A percentile compares a stretch with the other conserved stretches of the same genome.
These are phyloP conservation scores for Sarocladiaceae sp. DNA, from an alignment of 2,329 filamentous ascomycete genomes.

Conservation along the genomic window DNA sequence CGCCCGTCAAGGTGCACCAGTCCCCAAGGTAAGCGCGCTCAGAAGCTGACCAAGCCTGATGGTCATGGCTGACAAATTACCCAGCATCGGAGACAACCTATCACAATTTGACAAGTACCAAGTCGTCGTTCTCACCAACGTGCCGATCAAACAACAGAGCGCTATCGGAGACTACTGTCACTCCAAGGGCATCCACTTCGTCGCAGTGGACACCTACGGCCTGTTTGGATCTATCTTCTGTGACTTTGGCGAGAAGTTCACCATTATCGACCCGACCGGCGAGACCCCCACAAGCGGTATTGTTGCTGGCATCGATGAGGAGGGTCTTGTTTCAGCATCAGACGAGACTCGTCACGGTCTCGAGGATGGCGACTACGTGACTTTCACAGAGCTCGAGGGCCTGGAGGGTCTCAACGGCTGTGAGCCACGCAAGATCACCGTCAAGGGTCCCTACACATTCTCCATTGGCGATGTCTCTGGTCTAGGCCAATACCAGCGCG, in stretches of 20 bases:
- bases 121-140: conserved; percentile 85
- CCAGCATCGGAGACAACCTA: conserved; percentile 70
- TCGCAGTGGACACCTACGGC: conserved; percentile 85
- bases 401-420: conserved; percentile 83
- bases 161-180: conserved; percentile 91
- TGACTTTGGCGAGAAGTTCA: conserved; percentile 94
- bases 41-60: conserved; percentile 13
- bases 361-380: conserved; percentile 94
- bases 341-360: conserved; percentile 94
- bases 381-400: conserved; percentile 87
- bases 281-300: conserved; percentile 87
- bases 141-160: conserved; percentile 74
- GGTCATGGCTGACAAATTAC: conserved; percentile 12
- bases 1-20: conserved; percentile 76
- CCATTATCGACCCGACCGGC: conserved; percentile 82
- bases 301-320: conserved; percentile 82
- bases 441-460: conserved; percentile 96
- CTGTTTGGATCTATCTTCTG: conserved; percentile 96
- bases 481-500: conserved; percentile 80
- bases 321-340: conserved; percentile 85
- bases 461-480: conserved; percentile 90
- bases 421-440: conserved; percentile 83
- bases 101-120: conserved; percentile 86
- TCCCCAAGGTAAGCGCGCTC: conserved; percentile 41
- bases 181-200: conserved; percentile 84